phyloP scores from a whole-genome alignment of 2,329 filamentous ascomycete genomes.

The Raffaelea deltoideospora region DNA sequence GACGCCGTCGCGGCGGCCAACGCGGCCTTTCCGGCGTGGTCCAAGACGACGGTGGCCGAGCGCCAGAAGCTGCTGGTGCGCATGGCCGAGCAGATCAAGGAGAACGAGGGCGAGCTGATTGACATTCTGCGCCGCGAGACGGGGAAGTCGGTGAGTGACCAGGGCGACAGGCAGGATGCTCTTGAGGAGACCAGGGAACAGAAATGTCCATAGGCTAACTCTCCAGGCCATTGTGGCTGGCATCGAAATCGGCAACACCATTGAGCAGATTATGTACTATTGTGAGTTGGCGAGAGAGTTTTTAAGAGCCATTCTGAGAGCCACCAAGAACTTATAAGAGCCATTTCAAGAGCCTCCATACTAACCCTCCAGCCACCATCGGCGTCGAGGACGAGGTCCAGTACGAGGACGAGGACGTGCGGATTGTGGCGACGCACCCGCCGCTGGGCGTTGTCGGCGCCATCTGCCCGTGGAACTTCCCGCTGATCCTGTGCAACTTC shows the following conservation, averaged over 20 bases:
- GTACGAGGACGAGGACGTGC: constrained; percentile 26
- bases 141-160: constrained; percentile 32
- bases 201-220: no score
- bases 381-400: constrained; percentile 29
- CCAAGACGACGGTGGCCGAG: constrained; percentile 24
- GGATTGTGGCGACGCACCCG: constrained; percentile 25
- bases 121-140: constrained; percentile 31
- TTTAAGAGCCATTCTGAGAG: no score
- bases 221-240: constrained; percentile 16
- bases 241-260: constrained; percentile 22
- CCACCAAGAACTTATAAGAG: no score
- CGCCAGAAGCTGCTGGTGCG: constrained; percentile 23
- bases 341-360: neutral
- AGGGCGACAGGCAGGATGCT: no score
- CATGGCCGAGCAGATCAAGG: constrained; percentile 23
- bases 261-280: constrained; percentile 22
- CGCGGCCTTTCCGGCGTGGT: constrained; percentile 31
- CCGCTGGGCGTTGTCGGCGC: constrained; percentile 36
- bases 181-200: no score
- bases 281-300: constrained; percentile 11
- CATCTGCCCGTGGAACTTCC: constrained; percentile 48
- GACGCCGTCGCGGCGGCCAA: constrained; percentile 29
- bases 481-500: constrained; percentile 27
- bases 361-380: constrained; percentile 13
- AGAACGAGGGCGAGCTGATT: constrained; percentile 25